phyloP scores from a whole-genome alignment of 345 rosid species.

The Aurinia saxatilis region DNA sequence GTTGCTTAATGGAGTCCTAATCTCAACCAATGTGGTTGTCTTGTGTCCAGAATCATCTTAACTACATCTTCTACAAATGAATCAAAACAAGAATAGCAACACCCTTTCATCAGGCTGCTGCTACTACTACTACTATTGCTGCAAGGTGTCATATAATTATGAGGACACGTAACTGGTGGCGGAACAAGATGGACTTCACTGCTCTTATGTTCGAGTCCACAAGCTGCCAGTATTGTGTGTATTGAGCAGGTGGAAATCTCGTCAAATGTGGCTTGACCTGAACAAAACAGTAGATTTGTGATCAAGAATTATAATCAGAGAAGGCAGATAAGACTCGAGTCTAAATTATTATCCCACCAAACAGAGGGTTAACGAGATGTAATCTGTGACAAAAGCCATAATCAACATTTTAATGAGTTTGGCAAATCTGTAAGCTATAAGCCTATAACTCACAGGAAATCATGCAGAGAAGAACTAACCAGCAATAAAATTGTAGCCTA shows the following conservation, averaged over 20 bases:
- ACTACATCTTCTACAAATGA: conserved; percentile 75
- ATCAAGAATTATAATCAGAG: background rate
- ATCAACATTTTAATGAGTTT: too few species aligned
- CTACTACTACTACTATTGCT: conserved; percentile 33
- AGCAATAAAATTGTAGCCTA: background rate
- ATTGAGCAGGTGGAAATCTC: conserved; percentile 68
- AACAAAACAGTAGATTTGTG: background rate
- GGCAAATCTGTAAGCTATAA: too few species aligned
- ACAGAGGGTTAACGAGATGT: background rate
- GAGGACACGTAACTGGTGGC: conserved; percentile 51
- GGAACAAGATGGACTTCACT: conserved; percentile 53
- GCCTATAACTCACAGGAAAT: too few species aligned
- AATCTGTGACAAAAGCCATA: background rate
- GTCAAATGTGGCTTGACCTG: conserved; percentile 51
- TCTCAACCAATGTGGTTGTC: conserved; percentile 67
- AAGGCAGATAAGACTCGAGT: background rate
- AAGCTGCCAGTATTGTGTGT: conserved; percentile 75
- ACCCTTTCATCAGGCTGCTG: conserved; percentile 63
- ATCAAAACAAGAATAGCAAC: conserved; percentile 82
- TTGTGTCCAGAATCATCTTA: conserved; percentile 68
- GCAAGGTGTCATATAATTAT: conserved; percentile 33
- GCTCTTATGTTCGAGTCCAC: conserved; percentile 70
- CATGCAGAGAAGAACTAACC: background rate
- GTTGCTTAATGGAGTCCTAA: conserved; percentile 55
- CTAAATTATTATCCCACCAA: background rate